Evolutionary conservation across 1,284 basidiomycete genomes (phyloP), one percentile per base, ranked within the genome.

Genomic region (Cutaneotrichosporon sp.): DNA sequence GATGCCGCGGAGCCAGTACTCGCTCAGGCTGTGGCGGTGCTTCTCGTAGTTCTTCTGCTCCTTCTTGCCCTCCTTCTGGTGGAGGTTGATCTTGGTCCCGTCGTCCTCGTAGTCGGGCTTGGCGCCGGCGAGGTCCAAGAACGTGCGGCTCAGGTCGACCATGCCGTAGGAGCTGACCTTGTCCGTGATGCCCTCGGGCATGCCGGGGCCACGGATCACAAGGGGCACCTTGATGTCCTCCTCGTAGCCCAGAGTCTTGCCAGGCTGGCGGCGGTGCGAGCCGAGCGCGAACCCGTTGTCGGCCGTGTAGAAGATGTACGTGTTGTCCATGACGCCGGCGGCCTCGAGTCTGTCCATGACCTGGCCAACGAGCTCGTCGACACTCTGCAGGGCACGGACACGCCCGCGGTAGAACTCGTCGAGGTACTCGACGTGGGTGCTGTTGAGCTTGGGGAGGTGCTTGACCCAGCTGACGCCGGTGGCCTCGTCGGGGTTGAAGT

Each of bases 241-340:
- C 57, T 77, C 75, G 56, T 65, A 75, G 2, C 70, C 72, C 7
- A 73, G 66, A 1, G 74, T 75, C 63, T 76, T 77, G 6, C 74
- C 74, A 0, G 74, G 72, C 55, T 74, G 69, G 14, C 74, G 68
- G 5, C 74, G 70, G 54, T 78, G 74, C 0, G 67, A 62, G 5
- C 72, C 74, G 33, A 76, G 63, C 1, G 72, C 71, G 49, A 67
- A 78, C 0, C 75, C 76, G 49, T 78, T 78, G 58, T 78, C 76
- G 16, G 69, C 62, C 54, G 56, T 10, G 65, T 73, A 75, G 60
- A 75, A 67, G 58, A 72, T 70, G 60, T 70, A 73, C 0, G 76
- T 78, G 55, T 78, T 68, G 49, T 76, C 76, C 1, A 76, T 63
- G 55, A 67, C 36, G 4, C 69, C 75, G 1, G 67, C 63, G 3